Conservation (phyloP, 1,284 basidiomycete species). For the Rhizoctonia solani region DNA sequence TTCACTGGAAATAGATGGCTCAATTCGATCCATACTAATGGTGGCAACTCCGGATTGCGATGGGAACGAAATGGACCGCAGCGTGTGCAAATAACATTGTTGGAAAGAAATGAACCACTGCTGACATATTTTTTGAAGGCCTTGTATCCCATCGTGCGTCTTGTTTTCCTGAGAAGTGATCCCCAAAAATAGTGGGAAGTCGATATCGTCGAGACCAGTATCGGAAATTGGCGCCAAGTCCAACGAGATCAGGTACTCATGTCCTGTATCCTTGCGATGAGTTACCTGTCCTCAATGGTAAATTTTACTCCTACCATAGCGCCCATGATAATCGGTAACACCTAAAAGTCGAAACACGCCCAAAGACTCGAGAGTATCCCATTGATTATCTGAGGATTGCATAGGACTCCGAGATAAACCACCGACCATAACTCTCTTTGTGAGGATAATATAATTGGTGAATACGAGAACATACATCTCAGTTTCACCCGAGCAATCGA, state of each 20-base stretch:
- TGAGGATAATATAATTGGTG: slow-evolving; percentile 67
- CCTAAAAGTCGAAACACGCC: slow-evolving; percentile 62
- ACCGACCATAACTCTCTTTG: slow-evolving; percentile 45
- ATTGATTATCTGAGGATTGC: slow-evolving; percentile 44
- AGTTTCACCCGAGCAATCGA: slow-evolving; percentile 36
- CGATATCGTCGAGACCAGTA: slow-evolving; percentile 51
- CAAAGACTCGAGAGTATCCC: slow-evolving; percentile 55
- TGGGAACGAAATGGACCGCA: slow-evolving; percentile 58
- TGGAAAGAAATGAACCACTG: slow-evolving; percentile 58
- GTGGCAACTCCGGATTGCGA: slow-evolving; percentile 45
- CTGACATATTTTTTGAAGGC: slow-evolving; percentile 38
- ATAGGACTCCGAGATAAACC: slow-evolving; percentile 40
- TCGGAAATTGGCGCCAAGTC: slow-evolving; percentile 59
- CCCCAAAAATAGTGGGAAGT: slow-evolving; percentile 48
- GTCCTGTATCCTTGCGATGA: slow-evolving; percentile 38
- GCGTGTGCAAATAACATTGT: slow-evolving; percentile 56
- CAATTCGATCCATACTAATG: slow-evolving; percentile 41
- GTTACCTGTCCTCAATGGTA: background rate
- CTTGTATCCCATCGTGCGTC: slow-evolving; percentile 17
- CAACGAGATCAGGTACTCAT: slow-evolving; percentile 50
- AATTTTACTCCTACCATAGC: slow-evolving; percentile 41
- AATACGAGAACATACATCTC: slow-evolving; percentile 64
- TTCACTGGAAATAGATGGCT: slow-evolving; percentile 47
- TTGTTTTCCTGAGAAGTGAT: slow-evolving; percentile 36
- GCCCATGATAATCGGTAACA: slow-evolving; percentile 48